Percentiles rank a stretch among this genome's conserved stretches.
Conservation (phyloP, 148 eudicot species). For the Rhododendron kiyosumense region DNA sequence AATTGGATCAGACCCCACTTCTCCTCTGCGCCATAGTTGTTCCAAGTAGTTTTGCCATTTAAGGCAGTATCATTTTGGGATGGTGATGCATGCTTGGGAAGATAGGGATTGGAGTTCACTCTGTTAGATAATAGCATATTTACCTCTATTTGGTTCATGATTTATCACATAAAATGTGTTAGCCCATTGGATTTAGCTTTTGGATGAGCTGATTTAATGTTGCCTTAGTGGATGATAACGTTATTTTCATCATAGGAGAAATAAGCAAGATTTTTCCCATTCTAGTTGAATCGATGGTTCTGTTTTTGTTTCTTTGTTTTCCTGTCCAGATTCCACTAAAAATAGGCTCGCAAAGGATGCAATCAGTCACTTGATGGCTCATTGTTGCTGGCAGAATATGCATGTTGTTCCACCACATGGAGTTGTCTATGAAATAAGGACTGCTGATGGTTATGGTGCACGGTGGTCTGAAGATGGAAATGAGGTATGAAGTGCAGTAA, state of each 20-base stretch:
- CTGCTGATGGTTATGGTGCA: conserved; percentile 77
- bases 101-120: background rate
- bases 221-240: background rate
- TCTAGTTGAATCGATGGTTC: background rate
- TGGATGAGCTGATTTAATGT: background rate
- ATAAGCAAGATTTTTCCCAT: background rate
- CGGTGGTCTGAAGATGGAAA: conserved; percentile 76
- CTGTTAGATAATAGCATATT: background rate
- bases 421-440: conserved; percentile 69
- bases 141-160: background rate
- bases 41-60: background rate
- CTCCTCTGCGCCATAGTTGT: background rate
- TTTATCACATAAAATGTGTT: background rate
- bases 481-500: conserved; percentile 35
- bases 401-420: conserved; percentile 75
- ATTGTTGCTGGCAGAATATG: conserved; percentile 71
- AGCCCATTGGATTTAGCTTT: background rate
- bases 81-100: background rate
- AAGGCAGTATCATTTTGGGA: background rate
- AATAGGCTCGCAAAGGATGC: conserved; percentile 59
- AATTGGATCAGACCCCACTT: too few relatives aligned
- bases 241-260: background rate
- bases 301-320: conserved; percentile 11
- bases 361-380: conserved; percentile 32
- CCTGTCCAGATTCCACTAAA: conserved; percentile 51